These are phyloP conservation scores for Penstemon davidsonii DNA, from an alignment of 257 asterid genomes.

Conservation along the genomic window DNA sequence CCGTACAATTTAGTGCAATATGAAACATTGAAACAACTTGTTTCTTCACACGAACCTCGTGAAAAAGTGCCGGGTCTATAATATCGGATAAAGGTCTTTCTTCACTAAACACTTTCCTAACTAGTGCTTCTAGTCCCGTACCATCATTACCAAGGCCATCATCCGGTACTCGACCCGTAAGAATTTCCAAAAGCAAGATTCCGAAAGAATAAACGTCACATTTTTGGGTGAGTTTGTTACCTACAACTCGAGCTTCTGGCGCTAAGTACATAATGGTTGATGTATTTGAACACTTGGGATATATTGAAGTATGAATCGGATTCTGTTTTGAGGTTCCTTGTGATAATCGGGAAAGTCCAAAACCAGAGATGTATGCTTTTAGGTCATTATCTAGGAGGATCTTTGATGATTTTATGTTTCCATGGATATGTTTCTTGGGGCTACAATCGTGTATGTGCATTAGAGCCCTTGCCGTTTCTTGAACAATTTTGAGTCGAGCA, in stretches of 20 bases:
- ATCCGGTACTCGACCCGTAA: constrained; percentile 66
- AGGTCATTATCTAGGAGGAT: constrained; percentile 81
- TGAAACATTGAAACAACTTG: constrained; percentile 89
- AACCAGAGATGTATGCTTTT: constrained; percentile 76
- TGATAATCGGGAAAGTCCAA: constrained; percentile 70
- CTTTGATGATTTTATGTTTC: constrained; percentile 76
- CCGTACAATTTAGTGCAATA: constrained; percentile 74
- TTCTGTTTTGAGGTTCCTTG: constrained; percentile 44
- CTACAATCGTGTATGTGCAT: constrained; percentile 85
- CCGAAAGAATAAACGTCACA: constrained; percentile 87
- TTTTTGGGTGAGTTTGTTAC: constrained; percentile 63
- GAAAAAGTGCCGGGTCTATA: constrained; percentile 69
- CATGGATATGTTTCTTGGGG: constrained; percentile 71
- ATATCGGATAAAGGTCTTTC: constrained; percentile 79
- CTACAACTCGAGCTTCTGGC: constrained; percentile 59
- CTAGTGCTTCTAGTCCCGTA: constrained; percentile 62
- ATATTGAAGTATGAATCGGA: constrained; percentile 28
- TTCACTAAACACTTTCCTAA: constrained; percentile 72
- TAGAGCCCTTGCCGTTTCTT: constrained; percentile 67
- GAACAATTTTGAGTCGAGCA: constrained; percentile 60
- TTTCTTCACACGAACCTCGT: constrained; percentile 83
- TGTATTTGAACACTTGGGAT: constrained; percentile 37
- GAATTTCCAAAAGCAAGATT: constrained; percentile 69
- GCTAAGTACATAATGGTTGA: constrained; percentile 45
- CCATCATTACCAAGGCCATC: constrained; percentile 42